A percentile compares a stretch with the other conserved stretches of the same genome.
These are phyloP conservation scores for Neotropicomus parvogracilis DNA, from an alignment of 1,284 basidiomycete genomes.

Conservation along the genomic window DNA sequence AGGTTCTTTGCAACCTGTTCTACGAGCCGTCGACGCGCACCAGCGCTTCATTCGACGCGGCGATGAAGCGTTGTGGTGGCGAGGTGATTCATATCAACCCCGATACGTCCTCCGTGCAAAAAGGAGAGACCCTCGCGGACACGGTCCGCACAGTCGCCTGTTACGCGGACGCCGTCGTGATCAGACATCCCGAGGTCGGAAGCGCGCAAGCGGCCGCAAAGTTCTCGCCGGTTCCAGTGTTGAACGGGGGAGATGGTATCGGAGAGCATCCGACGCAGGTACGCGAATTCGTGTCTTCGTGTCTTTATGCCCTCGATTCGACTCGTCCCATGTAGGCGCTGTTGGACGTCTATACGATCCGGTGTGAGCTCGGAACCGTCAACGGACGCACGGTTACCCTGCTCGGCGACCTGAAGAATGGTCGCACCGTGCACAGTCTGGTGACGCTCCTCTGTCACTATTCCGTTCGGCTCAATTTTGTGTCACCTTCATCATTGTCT, in stretches of 20 bases:
- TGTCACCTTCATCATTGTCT: constrained; percentile 84
- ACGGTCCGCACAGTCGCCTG: constrained; percentile 94
- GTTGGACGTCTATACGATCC: constrained; percentile 95
- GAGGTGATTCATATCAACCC: constrained; percentile 85
- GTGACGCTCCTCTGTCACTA: constrained; percentile 92
- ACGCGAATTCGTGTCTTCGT: constrained; percentile 24
- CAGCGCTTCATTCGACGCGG: constrained; percentile 95
- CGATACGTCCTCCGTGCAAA: constrained; percentile 85
- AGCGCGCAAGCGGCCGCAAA: constrained; percentile 90
- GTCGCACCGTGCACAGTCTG: constrained; percentile 94
- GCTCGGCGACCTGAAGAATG: constrained; percentile 97
- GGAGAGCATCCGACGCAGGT: constrained; percentile 98
- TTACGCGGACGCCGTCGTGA: constrained; percentile 93
- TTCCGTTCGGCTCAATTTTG: constrained; percentile 94
- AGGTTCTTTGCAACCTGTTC: constrained; percentile 93
- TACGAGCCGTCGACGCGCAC: constrained; percentile 98
- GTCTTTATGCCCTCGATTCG: background rate
- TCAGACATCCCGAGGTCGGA: constrained; percentile 93
- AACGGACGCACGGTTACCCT: constrained; percentile 95
- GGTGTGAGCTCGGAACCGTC: constrained; percentile 96
- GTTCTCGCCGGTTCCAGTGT: constrained; percentile 90
- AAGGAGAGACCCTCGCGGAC: constrained; percentile 93
- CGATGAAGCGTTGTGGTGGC: constrained; percentile 97
- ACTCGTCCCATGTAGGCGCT: constrained; percentile 57
- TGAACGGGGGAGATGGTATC: constrained; percentile 96